Percentiles rank a stretch among this genome's conserved stretches.
Conservation (phyloP, 108 stramenopile genomes). For the Skeletonema marinoi region DNA sequence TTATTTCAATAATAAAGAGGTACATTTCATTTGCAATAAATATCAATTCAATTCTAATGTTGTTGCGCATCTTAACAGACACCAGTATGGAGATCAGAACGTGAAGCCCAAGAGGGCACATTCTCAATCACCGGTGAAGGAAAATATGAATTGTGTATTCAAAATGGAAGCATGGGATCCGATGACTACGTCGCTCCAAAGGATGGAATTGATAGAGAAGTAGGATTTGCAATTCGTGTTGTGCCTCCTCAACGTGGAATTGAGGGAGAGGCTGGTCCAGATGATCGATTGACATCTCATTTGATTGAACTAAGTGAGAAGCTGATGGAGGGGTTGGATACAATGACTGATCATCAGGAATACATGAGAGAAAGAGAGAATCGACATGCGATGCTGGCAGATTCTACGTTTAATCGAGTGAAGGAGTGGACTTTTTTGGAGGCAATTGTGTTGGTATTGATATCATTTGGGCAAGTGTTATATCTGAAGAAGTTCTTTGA, state of each 20-base stretch:
- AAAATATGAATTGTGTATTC: slow-evolving; percentile 65
- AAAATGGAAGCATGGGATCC: slow-evolving; percentile 53
- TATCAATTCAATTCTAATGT: background rate
- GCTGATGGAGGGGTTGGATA: slow-evolving; percentile 35
- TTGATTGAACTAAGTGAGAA: slow-evolving; percentile 26
- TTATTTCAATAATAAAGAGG: background rate
- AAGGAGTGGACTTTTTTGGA: slow-evolving; percentile 78
- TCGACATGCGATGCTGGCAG: slow-evolving; percentile 54
- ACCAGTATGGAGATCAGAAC: slow-evolving; percentile 55
- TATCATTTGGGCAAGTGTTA: slow-evolving; percentile 77
- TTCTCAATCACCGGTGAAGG: slow-evolving; percentile 47
- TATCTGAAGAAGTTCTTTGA: slow-evolving; percentile 87
- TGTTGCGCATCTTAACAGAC: background rate
- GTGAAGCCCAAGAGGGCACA: slow-evolving; percentile 53
- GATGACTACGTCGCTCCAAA: slow-evolving; percentile 48
- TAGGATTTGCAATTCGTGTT: slow-evolving; percentile 73
- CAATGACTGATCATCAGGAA: slow-evolving; percentile 78
- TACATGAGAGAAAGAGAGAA: slow-evolving; percentile 74
- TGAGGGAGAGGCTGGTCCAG: slow-evolving; percentile 66
- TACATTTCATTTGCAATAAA: background rate
- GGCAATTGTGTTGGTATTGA: slow-evolving; percentile 63
- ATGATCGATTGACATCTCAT: slow-evolving; percentile 40
- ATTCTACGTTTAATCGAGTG: slow-evolving; percentile 58
- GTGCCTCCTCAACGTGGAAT: slow-evolving; percentile 37
- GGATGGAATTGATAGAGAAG: slow-evolving; percentile 34